These are phyloP conservation scores for Cyanidium caldarium DNA, from an alignment of 23 red algal genomes.

Conservation along the genomic window DNA sequence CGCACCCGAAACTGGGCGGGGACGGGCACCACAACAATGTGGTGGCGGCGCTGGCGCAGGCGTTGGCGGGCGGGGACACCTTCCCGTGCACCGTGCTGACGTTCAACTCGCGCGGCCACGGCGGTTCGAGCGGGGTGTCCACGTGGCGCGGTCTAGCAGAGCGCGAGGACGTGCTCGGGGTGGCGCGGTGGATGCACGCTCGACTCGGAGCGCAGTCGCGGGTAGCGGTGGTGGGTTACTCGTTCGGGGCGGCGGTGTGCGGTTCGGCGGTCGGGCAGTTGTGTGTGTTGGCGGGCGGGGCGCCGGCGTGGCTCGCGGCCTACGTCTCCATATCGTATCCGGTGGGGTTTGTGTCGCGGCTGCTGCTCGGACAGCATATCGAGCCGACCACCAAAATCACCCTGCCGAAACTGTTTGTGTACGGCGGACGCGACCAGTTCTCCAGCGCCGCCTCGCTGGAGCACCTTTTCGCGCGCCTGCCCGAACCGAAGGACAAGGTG, in stretches of 20 bases:
- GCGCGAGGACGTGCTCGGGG: background rate
- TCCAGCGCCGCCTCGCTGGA: background rate
- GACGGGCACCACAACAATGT: background rate
- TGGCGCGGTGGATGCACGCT: background rate
- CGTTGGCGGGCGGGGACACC: background rate
- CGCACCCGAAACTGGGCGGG: background rate
- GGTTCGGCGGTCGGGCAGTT: background rate
- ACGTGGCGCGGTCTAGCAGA: conserved; percentile 1
- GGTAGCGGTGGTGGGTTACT: background rate
- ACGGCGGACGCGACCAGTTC: background rate
- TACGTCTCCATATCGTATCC: background rate
- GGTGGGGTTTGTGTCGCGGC: background rate
- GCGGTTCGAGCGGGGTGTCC: background rate
- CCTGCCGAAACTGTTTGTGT: background rate
- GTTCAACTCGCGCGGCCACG: background rate
- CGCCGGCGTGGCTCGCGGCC: background rate
- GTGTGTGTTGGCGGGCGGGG: background rate
- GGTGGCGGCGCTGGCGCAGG: background rate
- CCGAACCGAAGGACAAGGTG: background rate
- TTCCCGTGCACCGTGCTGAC: background rate
- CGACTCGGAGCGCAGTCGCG: background rate
- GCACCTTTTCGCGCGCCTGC: background rate
- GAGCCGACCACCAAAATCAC: background rate
- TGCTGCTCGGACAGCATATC: background rate
- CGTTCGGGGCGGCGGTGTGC: background rate